These are phyloP conservation scores for Calonectria crousiana DNA, from an alignment of 2,329 filamentous ascomycete species.

Conservation along the genomic window DNA sequence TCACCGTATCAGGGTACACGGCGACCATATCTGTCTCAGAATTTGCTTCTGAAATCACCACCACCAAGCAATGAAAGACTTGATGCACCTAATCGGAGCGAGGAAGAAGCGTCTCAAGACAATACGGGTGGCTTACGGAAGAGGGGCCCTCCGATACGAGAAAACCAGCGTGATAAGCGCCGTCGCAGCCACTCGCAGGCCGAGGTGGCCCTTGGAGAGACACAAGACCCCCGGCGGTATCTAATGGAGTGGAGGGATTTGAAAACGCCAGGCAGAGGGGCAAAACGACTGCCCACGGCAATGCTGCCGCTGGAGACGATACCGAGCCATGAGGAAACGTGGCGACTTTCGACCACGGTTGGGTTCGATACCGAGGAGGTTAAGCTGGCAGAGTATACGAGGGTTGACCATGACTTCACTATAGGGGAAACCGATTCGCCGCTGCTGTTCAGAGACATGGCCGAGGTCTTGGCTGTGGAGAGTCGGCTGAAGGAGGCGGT, in stretches of 20 bases:
- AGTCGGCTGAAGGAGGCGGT: slow-evolving; percentile 35
- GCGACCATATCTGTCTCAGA: slow-evolving; percentile 35
- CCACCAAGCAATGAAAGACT: slow-evolving; percentile 19
- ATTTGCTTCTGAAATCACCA: slow-evolving; percentile 35
- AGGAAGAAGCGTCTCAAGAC: not conserved
- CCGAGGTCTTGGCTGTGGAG: slow-evolving; percentile 40
- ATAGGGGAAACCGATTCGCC: slow-evolving; percentile 12
- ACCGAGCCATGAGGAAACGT: slow-evolving; percentile 33
- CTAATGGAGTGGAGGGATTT: slow-evolving; percentile 36
- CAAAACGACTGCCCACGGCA: slow-evolving; percentile 37
- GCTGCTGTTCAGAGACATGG: slow-evolving; percentile 41
- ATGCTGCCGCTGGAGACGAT: slow-evolving; percentile 44
- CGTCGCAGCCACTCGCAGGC: slow-evolving; percentile 23
- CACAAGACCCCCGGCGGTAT: slow-evolving; percentile 34
- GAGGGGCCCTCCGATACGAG: slow-evolving; percentile 2
- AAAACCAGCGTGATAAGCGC: slow-evolving; percentile 14
- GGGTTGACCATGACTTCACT: slow-evolving; percentile 16
- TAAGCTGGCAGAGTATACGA: not conserved
- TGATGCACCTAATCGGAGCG: not conserved
- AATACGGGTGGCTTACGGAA: not conserved
- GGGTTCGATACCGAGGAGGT: not conserved
- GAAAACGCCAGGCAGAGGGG: slow-evolving; percentile 28
- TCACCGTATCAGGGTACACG: slow-evolving; percentile 8
- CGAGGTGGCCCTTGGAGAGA: slow-evolving; percentile 6
- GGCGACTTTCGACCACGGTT: slow-evolving; percentile 24